phyloP scores from a whole-genome alignment of 106 monocot species.

The Allium fistulosum region DNA sequence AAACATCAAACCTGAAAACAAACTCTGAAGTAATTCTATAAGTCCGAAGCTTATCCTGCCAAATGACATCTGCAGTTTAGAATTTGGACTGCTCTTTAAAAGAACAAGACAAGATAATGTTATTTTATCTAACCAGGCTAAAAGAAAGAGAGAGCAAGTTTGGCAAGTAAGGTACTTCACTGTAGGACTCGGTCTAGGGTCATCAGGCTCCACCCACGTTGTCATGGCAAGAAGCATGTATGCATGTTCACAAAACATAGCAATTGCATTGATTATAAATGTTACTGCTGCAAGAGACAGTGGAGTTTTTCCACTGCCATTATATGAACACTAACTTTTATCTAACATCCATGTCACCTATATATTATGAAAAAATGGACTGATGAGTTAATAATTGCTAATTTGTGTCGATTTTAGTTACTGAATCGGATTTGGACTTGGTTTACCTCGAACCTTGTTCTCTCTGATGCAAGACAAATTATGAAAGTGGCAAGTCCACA shows the following conservation, averaged over 20 bases:
- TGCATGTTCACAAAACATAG: constrained; percentile 70
- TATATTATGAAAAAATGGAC: not conserved
- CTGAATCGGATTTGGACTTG: not conserved
- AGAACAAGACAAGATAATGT: not conserved
- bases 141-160: constrained; percentile 54
- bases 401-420: too few species aligned
- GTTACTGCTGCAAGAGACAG: constrained; percentile 45
- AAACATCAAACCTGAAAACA: too few species aligned
- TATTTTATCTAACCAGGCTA: constrained; percentile 44
- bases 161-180: constrained; percentile 31
- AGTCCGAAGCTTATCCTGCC: constrained; percentile 69
- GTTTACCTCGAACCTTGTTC: constrained; percentile 65
- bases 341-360: constrained; percentile 48
- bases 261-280: constrained; percentile 57
- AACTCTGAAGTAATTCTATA: constrained; percentile 66
- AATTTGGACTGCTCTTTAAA: not conserved
- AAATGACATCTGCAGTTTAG: not conserved
- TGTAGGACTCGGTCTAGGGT: constrained; percentile 13
- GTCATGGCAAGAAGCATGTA: constrained; percentile 64
- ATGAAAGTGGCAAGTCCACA: constrained; percentile 65
- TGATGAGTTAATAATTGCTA: not conserved
- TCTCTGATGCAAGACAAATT: constrained; percentile 75
- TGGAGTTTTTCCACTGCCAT: constrained; percentile 45
- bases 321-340: constrained; percentile 46
- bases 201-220: constrained; percentile 7